These are phyloP conservation scores for Tylopilus sp. DNA, from an alignment of 1,284 basidiomycete species.

Conservation along the genomic window DNA sequence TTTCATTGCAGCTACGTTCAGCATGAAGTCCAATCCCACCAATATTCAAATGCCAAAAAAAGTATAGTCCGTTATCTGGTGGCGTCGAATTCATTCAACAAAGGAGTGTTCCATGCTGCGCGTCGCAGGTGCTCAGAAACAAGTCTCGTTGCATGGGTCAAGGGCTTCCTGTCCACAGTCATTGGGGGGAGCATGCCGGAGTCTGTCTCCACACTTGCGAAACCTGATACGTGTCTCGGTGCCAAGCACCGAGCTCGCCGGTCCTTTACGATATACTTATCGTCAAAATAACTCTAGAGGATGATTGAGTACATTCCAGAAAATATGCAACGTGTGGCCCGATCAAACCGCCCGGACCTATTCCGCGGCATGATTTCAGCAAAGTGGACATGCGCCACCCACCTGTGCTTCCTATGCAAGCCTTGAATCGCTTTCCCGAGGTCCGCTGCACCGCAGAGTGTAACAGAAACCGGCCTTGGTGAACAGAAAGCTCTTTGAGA, in stretches of 20 bases:
- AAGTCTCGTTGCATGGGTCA: constrained; percentile 27
- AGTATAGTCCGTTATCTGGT: constrained; percentile 28
- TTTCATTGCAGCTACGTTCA: constrained; percentile 3
- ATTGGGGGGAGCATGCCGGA: constrained; percentile 4
- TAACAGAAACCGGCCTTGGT: constrained; percentile 15
- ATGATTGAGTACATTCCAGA: constrained; percentile 22
- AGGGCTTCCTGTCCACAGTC: constrained; percentile 24
- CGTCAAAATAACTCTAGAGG: constrained; percentile 11
- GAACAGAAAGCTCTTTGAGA: constrained; percentile 17
- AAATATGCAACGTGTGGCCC: constrained; percentile 28
- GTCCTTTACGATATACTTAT: constrained; percentile 21
- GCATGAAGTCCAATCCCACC: constrained; percentile 11
- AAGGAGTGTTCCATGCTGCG: constrained; percentile 27
- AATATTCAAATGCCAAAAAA: constrained; percentile 24
- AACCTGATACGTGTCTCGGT: constrained; percentile 24
- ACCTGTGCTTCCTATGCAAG: constrained; percentile 22
- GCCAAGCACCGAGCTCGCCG: constrained; percentile 17
- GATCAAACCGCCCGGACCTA: constrained; percentile 19
- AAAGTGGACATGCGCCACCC: constrained; percentile 26
- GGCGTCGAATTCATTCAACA: constrained; percentile 28
- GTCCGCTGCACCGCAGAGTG: constrained; percentile 25
- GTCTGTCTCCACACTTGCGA: constrained; percentile 15
- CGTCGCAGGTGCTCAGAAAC: constrained; percentile 9
- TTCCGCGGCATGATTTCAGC: constrained; percentile 11
- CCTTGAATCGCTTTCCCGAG: constrained; percentile 20